These are phyloP conservation scores for Calonectria fujianensis DNA, from an alignment of 2,329 filamentous ascomycete species.

Conservation along the genomic window DNA sequence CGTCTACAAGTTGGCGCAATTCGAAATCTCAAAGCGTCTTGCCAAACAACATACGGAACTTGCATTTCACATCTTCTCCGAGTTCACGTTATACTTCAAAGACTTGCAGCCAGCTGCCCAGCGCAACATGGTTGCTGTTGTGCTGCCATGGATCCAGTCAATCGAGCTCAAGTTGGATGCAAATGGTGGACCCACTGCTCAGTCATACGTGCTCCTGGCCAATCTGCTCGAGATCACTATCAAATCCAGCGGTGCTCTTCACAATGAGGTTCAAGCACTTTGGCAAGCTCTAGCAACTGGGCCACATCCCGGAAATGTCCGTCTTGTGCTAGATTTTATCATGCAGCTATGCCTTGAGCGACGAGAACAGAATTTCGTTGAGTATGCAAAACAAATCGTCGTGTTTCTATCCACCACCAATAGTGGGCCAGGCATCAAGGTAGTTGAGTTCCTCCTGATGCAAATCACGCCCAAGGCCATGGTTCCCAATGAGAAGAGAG, in stretches of 20 bases:
- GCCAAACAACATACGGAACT: conserved; percentile 92
- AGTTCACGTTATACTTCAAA: conserved; percentile 96
- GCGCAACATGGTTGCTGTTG: conserved; percentile 93
- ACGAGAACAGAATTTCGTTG: conserved; percentile 97
- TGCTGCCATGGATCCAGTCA: conserved; percentile 96
- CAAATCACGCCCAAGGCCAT: conserved; percentile 97
- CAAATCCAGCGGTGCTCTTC: conserved; percentile 88
- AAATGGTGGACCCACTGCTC: conserved; percentile 90
- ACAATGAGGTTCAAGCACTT: conserved; percentile 97
- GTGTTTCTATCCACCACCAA: conserved; percentile 92
- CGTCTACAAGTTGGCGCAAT: conserved; percentile 97
- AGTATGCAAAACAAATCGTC: conserved; percentile 98
- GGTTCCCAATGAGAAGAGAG: conserved; percentile 90
- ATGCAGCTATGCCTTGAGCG: conserved; percentile 95
- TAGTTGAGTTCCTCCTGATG: conserved; percentile 93
- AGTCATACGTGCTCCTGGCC: conserved; percentile 94
- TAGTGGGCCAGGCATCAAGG: conserved; percentile 85
- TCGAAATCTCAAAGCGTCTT: conserved; percentile 94
- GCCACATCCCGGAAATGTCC: conserved; percentile 93
- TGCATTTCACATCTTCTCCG: conserved; percentile 95
- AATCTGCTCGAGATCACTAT: conserved; percentile 98
- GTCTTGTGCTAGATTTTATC: conserved; percentile 95
- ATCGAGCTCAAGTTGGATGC: conserved; percentile 95
- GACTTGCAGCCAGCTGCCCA: conserved; percentile 88
- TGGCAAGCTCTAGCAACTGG: conserved; percentile 98